Evolutionary conservation across 208 protist genomes (phyloP), one percentile per base, ranked within the genome.

Genomic region (Endotrypanum monterogeii): DNA sequence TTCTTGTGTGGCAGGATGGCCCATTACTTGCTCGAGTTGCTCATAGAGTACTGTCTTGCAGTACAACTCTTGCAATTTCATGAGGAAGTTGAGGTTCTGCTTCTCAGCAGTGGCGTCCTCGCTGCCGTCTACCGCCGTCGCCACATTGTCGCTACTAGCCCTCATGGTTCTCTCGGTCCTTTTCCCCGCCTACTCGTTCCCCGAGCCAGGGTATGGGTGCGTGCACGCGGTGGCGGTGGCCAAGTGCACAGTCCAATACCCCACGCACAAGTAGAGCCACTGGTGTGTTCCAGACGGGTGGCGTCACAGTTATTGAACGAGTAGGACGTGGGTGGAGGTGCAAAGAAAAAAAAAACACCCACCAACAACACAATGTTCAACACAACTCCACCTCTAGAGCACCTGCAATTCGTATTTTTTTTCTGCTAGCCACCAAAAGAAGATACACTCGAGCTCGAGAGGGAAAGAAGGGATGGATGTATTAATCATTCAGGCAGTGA

Each of bases 1-100:
- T 56, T 84, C 83, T 51, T 79, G 78, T 11, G 80, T 90, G 63
- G 83, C 78, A 14, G 89, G 86, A 23, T 81, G 72, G 18, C 93
- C 93, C 74, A 97, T 87, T 39, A 95, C 78, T 63, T 85, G 82
- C 67, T 92, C 89, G 48, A 97, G 80, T 79, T 87, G 71, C 54
- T 85, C 75, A 69, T 94, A 94, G 46, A 97, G 79, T 44, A 85
- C 84, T 54, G 93, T 90, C 71, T 93, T 94, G 76, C 84, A 89
- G 79, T 92, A 93, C n/a, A 97, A 88, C 50, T 86, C 71, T 67
- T 95, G 93, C 35, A 97, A 69, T 51, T 91, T 71, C 58, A 75
- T 74, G 55, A 97, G 56, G 18, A 95, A 32, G 23, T 79, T 76
- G 39, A 87, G 52, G 35, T 89, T 82, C 55, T 94, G 80, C 57